Conservation (phyloP, 257 asterid genomes). For the Petunia axillaris region DNA sequence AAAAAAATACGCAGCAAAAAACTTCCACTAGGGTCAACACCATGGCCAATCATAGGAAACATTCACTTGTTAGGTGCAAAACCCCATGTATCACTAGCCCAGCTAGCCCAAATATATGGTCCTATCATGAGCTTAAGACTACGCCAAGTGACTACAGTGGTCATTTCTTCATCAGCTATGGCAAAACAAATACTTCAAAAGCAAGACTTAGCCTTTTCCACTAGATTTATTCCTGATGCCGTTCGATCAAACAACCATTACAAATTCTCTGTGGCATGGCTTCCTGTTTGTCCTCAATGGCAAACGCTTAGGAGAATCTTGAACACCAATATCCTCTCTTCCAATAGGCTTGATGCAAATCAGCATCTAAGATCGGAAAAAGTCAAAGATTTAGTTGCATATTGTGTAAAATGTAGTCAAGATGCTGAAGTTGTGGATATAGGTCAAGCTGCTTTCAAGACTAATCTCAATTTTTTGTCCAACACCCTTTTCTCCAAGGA, state of each 20-base stretch:
- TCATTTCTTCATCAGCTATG: background rate
- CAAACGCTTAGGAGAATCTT: background rate
- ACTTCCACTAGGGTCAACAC: slow-evolving; percentile 29
- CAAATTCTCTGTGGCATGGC: background rate
- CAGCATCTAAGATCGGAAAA: slow-evolving; percentile 28
- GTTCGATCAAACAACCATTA: background rate
- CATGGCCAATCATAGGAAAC: slow-evolving; percentile 27
- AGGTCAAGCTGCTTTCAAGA: slow-evolving; percentile 25
- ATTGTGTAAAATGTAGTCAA: slow-evolving; percentile 11
- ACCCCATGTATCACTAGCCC: slow-evolving; percentile 25
- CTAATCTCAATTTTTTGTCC: slow-evolving; percentile 34
- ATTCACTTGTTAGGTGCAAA: slow-evolving; percentile 22
- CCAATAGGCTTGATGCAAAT: slow-evolving; percentile 30
- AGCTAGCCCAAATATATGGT: slow-evolving; percentile 28
- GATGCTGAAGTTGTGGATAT: slow-evolving; percentile 30
- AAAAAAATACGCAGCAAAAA: background rate
- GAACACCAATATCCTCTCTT: background rate
- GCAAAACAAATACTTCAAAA: background rate
- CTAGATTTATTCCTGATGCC: background rate
- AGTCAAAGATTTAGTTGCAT: slow-evolving; percentile 25
- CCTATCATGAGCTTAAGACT: background rate
- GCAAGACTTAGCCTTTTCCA: background rate
- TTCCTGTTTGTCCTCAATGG: slow-evolving; percentile 21
- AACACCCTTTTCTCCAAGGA: slow-evolving; percentile 38
- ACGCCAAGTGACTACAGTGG: background rate